Percentiles rank a stretch among this genome's conserved stretches.
Conservation (phyloP, 2,329 filamentous ascomycete genomes). For the Neurospora crassa region DNA sequence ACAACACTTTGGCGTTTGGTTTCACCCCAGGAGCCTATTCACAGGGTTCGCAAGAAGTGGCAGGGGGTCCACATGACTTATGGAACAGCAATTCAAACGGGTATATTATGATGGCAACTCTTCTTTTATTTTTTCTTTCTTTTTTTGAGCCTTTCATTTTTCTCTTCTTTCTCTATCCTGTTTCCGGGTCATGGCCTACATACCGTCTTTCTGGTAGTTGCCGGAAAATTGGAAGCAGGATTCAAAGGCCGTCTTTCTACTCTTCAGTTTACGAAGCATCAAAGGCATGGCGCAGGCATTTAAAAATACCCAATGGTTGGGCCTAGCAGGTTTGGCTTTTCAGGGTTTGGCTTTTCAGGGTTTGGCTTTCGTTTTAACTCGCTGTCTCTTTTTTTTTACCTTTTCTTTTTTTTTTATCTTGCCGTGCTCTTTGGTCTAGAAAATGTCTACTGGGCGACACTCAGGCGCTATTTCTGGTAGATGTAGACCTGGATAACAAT, state of each 20-base stretch:
- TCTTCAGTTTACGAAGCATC: conserved; percentile 2
- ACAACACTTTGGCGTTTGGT: background rate
- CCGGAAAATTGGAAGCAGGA: background rate
- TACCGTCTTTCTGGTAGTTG: background rate
- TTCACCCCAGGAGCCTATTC: background rate
- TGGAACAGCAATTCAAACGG: background rate
- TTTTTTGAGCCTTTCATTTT: conserved; percentile 4
- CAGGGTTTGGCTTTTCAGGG: background rate
- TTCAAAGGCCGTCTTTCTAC: background rate
- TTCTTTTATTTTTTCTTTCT: conserved; percentile 1
- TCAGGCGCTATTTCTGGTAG: background rate
- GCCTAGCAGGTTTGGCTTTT: background rate
- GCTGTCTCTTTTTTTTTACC: background rate
- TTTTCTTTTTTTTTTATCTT: background rate
- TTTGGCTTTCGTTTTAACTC: background rate
- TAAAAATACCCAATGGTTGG: background rate
- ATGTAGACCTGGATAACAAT: background rate
- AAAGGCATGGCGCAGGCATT: background rate
- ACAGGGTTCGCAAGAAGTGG: background rate
- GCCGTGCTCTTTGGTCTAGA: background rate
- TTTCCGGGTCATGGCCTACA: background rate
- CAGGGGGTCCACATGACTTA: background rate
- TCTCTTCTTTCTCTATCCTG: background rate
- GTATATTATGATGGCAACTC: conserved; percentile 3
- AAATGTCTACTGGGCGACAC: background rate